Evolutionary conservation across 2,329 filamentous ascomycete species (phyloP).

Genomic region (Apiospora saccharicola): DNA sequence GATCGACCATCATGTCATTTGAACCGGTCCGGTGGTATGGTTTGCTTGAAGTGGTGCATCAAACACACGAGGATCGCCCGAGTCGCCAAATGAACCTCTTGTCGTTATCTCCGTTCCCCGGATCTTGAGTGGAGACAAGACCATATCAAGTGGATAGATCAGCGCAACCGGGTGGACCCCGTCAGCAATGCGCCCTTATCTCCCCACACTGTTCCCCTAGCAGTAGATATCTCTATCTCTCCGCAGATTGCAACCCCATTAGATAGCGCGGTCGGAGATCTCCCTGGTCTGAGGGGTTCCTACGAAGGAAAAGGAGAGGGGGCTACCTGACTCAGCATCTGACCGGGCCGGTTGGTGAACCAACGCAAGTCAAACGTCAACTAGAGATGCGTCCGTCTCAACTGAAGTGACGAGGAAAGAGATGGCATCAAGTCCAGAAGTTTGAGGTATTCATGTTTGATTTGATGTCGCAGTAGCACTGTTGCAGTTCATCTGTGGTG

Average conservation of each 20-base stretch:
- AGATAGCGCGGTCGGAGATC: background rate
- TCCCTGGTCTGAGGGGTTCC: background rate
- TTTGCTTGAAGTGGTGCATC: background rate
- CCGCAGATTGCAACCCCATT: background rate
- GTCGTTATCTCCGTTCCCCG: conserved; percentile 2
- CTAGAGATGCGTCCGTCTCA: too few relatives aligned
- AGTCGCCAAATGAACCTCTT: background rate
- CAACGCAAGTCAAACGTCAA: too few relatives aligned
- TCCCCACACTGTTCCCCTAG: background rate
- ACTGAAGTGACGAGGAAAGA: background rate
- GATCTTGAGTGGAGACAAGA: background rate
- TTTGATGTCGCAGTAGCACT: background rate
- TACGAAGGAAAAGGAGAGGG: background rate
- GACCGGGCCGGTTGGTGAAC: background rate
- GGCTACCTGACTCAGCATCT: background rate
- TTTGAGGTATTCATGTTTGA: background rate
- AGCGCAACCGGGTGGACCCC: background rate
- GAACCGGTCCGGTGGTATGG: background rate
- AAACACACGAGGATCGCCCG: background rate
- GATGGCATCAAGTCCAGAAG: background rate
- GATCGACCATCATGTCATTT: conserved; percentile 9
- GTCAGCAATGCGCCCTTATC: background rate
- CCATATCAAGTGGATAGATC: background rate
- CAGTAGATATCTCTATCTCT: too few relatives aligned
- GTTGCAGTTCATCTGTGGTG: too few relatives aligned